phyloP scores from a whole-genome alignment of 2,329 filamentous ascomycete species.

The Microdochium trichocladiopsis region DNA sequence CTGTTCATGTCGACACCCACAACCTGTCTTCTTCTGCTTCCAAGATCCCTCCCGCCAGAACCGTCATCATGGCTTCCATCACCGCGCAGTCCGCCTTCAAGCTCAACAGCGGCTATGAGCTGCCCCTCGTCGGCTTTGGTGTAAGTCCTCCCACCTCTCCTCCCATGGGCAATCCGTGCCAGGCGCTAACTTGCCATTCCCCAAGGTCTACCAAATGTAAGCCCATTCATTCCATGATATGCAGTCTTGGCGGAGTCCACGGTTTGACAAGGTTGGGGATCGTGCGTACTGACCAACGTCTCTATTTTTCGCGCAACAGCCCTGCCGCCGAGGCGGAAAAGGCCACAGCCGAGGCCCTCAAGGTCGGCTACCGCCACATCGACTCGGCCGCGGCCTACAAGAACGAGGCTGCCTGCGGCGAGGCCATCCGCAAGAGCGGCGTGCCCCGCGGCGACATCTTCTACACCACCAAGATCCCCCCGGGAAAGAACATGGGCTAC shows the following conservation, averaged over 20 bases:
- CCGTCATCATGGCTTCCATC: slow-evolving; percentile 38
- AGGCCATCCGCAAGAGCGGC: slow-evolving; percentile 31
- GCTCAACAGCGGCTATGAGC: slow-evolving; percentile 46
- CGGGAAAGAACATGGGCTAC: slow-evolving; percentile 40
- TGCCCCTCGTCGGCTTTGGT: slow-evolving; percentile 46
- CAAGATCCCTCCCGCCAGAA: not conserved
- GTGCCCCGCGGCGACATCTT: slow-evolving; percentile 41
- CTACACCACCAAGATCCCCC: slow-evolving; percentile 50
- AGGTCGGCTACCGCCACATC: slow-evolving; percentile 47
- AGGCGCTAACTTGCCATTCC: slow-evolving; percentile 4
- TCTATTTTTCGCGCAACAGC: no score
- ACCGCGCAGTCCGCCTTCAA: slow-evolving; percentile 40
- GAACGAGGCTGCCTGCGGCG: slow-evolving; percentile 43
- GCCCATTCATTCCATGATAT: no score
- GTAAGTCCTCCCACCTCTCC: no score
- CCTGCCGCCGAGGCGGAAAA: slow-evolving; percentile 26
- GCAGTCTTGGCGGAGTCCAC: no score
- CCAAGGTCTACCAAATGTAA: slow-evolving; percentile 47
- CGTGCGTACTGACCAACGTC: not conserved
- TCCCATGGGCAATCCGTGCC: no score
- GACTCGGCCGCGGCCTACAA: slow-evolving; percentile 45
- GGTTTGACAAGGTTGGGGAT: no score
- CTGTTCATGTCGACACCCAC: not conserved
- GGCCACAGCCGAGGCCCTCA: slow-evolving; percentile 36
- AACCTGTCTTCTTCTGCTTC: not conserved